Evolutionary conservation across 2,329 filamentous ascomycete species (phyloP), one percentile per base, ranked within the genome.

Genomic region (Paradendryphiella salina): DNA sequence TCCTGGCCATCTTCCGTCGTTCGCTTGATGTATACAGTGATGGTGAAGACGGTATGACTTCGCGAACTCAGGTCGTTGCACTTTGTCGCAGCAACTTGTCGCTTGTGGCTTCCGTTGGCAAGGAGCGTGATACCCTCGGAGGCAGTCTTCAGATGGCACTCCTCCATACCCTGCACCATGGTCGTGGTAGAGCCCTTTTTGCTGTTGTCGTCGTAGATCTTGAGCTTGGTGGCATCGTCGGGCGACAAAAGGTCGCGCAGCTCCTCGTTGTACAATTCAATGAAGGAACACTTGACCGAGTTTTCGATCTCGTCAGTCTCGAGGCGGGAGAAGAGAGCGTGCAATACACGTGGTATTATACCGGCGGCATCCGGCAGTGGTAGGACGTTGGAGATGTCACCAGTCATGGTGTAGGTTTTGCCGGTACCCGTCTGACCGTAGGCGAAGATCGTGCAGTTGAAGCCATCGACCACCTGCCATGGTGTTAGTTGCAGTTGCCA

Each of bases 351-450:
- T 18, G 95, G 95, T 56, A 99, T 94, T 63, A 99, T 97, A 64
- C 94, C 94, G 21, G 95, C 94, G 32, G 86, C 87, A 69, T 97
- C 94, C 1, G 93, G 93, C 11, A 96, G 80, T 52, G 96, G 85
- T 1, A 93, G 90, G 31, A 91, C 90, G 63, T 96, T 89, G 11
- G 83, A 89, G 85, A 99, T 96, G 73, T 99, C 93, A 47, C 94
- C 94, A 0, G 93, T 96, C 94, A 99, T 99, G 18, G 94, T 99
- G 74, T 99, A 99, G 11, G 94, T 99, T 74, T 99, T 99, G 64
- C 94, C 94, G 0, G 94, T 99, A 36, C 94, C 94, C 0, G 94
- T 99, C 73, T 99, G 94, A 20, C 94, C 94, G 72, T 99, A 99
- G 28, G 94, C 94, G 66, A 99, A 99, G 53, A 99, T 96, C 4